phyloP scores from a whole-genome alignment of 208 protist species.

The Acanthamoeba lenticulata region DNA sequence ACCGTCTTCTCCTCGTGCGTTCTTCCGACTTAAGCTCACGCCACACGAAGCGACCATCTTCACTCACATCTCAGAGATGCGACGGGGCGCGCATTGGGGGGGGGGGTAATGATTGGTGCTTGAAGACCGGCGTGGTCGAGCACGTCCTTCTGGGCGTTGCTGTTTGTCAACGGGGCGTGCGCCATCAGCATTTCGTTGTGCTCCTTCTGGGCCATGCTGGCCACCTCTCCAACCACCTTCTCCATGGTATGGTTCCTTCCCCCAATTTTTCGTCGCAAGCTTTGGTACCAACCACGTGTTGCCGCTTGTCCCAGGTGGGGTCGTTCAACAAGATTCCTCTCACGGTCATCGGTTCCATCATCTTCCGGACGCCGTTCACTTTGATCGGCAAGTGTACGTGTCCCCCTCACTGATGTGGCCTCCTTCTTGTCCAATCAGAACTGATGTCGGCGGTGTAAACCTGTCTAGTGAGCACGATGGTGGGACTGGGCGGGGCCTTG shows the following conservation, averaged over 20 bases:
- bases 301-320: neutral
- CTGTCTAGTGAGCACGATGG: slow-evolving; percentile 17
- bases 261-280: neutral
- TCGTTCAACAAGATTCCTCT: slow-evolving; percentile 62
- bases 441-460: neutral
- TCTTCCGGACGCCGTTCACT: slow-evolving; percentile 21
- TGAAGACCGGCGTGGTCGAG: slow-evolving; percentile 34
- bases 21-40: neutral
- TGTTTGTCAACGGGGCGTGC: neutral
- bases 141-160: neutral
- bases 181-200: neutral
- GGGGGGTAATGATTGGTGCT: too few species aligned
- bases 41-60: too few species aligned
- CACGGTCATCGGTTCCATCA: neutral
- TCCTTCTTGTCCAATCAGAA: neutral
- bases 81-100: too few species aligned
- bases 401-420: neutral
- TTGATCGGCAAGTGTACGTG: neutral
- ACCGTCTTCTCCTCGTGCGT: neutral
- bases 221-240: slow-evolving; percentile 34
- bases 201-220: slow-evolving; percentile 30
- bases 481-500: slow-evolving; percentile 8
- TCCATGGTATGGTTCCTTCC: neutral
- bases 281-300: neutral
- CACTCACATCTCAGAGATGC: too few species aligned